A percentile compares a stretch with the other conserved stretches of the same genome.
These are phyloP conservation scores for Solanum lycopersicoides DNA, from an alignment of 257 asterid genomes.

Conservation along the genomic window DNA sequence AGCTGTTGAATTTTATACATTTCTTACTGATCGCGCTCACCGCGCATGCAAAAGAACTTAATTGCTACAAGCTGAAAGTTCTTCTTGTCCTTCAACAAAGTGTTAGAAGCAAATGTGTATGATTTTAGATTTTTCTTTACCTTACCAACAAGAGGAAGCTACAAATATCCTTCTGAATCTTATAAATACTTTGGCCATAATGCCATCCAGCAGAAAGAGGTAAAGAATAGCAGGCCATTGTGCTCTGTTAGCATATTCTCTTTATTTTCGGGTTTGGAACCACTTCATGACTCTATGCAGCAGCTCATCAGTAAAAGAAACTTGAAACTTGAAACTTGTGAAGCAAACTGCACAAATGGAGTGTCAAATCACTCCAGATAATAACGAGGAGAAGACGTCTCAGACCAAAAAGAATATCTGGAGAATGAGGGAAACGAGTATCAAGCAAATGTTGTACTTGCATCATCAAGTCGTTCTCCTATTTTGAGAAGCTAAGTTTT, in stretches of 20 bases:
- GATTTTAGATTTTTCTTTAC: background rate
- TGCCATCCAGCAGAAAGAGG: background rate
- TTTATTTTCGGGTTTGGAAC: background rate
- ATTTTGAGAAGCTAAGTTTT: constrained; percentile 44
- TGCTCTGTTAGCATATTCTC: background rate
- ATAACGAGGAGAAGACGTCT: background rate
- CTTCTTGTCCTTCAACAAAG: background rate
- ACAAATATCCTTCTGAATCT: background rate
- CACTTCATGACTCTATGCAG: background rate
- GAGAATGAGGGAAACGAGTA: background rate
- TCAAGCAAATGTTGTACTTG: background rate
- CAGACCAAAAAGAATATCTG: background rate
- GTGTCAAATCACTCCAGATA: background rate
- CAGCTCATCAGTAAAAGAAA: background rate
- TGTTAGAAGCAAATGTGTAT: background rate
- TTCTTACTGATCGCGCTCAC: background rate
- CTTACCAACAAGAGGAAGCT: background rate
- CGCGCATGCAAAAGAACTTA: background rate
- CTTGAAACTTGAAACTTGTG: background rate
- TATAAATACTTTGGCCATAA: background rate
- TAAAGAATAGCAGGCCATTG: background rate
- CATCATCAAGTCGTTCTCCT: background rate
- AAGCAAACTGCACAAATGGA: background rate
- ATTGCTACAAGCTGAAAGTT: background rate
- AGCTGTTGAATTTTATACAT: background rate